These are phyloP conservation scores for Paraphaeosphaeria minitans DNA, from an alignment of 2,329 filamentous ascomycete genomes.

Conservation along the genomic window DNA sequence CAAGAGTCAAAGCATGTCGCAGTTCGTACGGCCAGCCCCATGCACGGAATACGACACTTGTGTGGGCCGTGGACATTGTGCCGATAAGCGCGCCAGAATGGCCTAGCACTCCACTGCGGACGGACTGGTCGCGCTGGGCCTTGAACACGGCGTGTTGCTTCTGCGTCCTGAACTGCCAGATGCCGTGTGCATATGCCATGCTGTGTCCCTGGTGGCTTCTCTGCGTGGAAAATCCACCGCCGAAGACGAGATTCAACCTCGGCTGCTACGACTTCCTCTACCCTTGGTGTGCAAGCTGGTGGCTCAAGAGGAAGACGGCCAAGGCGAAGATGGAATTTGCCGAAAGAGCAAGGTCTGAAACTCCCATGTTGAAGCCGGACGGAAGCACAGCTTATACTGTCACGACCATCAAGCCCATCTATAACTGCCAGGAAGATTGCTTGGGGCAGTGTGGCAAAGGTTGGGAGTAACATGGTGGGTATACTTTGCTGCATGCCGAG, in stretches of 20 bases:
- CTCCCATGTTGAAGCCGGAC: background rate
- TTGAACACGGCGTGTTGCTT: background rate
- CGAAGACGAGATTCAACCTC: background rate
- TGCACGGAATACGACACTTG: background rate
- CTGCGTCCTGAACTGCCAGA: background rate
- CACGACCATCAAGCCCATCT: background rate
- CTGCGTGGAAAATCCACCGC: background rate
- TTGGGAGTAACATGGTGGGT: no score
- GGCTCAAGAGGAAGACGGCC: background rate
- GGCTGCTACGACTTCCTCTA: background rate
- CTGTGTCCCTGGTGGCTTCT: background rate
- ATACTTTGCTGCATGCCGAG: no score
- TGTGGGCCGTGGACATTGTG: background rate
- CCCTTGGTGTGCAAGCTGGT: background rate
- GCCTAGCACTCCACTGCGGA: background rate
- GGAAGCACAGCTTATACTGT: background rate
- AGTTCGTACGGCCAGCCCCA: background rate
- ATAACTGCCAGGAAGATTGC: background rate
- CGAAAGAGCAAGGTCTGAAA: background rate
- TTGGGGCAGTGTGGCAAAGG: no score
- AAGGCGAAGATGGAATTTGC: background rate
- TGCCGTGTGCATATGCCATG: no score
- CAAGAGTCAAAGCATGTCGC: background rate
- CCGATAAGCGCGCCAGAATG: no score
- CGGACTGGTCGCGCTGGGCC: background rate